These are phyloP conservation scores for Pseudozyma hubeiensis DNA, from an alignment of 1,284 basidiomycete genomes.

Conservation along the genomic window DNA sequence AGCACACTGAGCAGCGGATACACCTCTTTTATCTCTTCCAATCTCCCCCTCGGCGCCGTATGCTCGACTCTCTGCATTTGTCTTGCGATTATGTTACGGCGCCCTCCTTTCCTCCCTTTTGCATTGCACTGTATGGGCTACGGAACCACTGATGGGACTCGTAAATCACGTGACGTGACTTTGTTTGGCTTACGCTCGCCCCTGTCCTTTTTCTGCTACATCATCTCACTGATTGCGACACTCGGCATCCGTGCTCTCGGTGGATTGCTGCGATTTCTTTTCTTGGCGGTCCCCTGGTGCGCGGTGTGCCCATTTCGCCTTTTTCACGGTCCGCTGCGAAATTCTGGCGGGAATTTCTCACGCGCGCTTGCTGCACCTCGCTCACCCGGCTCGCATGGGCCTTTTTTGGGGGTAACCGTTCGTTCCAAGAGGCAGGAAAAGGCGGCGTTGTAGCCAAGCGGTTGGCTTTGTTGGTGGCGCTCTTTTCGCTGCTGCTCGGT, in stretches of 20 bases:
- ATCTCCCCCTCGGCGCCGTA: neutral
- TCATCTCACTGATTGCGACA: neutral
- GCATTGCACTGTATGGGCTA: neutral
- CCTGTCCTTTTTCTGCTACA: slow-evolving; percentile 1
- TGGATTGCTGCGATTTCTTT: neutral
- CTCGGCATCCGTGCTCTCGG: neutral
- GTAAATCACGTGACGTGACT: slow-evolving; percentile 30
- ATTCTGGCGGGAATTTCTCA: slow-evolving; percentile 7
- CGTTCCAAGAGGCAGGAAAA: slow-evolving; percentile 37
- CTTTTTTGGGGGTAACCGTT: slow-evolving; percentile 13
- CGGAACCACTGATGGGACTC: slow-evolving; percentile 8
- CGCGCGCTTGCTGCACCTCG: slow-evolving; percentile 10
- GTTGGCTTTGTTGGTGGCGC: slow-evolving; percentile 26
- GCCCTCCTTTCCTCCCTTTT: neutral
- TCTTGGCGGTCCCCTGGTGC: slow-evolving; percentile 1
- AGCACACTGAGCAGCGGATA: slow-evolving; percentile 45
- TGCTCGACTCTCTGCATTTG: neutral
- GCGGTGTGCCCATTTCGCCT: neutral
- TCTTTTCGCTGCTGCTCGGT: slow-evolving; percentile 48
- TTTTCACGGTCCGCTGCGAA: neutral
- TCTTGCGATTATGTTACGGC: neutral
- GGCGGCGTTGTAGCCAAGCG: slow-evolving; percentile 14
- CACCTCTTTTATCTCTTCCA: slow-evolving; percentile 1
- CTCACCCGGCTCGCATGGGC: neutral
- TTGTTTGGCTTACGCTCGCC: slow-evolving; percentile 9